These are phyloP conservation scores for Monosporascus ibericus DNA, from an alignment of 2,329 filamentous ascomycete genomes.

Conservation along the genomic window DNA sequence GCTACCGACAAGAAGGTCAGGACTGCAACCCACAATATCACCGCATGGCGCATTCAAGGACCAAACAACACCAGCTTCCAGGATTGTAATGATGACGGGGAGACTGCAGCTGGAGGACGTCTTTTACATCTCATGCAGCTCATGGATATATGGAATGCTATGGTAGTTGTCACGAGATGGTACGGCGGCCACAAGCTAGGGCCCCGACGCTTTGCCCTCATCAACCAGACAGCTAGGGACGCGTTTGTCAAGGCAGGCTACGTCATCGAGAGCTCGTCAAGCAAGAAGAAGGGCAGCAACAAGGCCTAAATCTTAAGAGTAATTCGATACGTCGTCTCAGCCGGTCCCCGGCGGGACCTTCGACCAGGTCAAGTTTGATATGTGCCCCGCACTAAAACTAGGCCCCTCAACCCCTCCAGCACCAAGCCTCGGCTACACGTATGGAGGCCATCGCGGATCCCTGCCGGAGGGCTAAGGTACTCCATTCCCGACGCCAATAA, in stretches of 20 bases:
- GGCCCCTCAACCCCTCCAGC: too few relatives aligned
- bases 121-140: conserved; percentile 87
- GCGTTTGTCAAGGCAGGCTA: conserved; percentile 73
- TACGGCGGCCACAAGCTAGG: conserved; percentile 89
- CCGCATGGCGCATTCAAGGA: conserved; percentile 78
- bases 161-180: conserved; percentile 93
- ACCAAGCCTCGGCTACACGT: too few relatives aligned
- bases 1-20: conserved; percentile 78
- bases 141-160: conserved; percentile 88
- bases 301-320: conserved; percentile 8
- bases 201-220: conserved; percentile 82
- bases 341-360: too few relatives aligned
- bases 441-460: too few relatives aligned
- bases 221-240: conserved; percentile 81
- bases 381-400: too few relatives aligned
- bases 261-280: conserved; percentile 43
- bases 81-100: conserved; percentile 94
- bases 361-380: too few relatives aligned
- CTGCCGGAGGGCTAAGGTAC: too few relatives aligned
- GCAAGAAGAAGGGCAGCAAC: conserved; percentile 36
- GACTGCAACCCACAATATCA: conserved; percentile 91
- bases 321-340: too few relatives aligned
- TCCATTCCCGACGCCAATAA: too few relatives aligned
- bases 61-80: conserved; percentile 58
- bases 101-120: conserved; percentile 82